Base-by-base conservation (phyloP, 331 rosid species). In the Quercus phellos region DNA sequence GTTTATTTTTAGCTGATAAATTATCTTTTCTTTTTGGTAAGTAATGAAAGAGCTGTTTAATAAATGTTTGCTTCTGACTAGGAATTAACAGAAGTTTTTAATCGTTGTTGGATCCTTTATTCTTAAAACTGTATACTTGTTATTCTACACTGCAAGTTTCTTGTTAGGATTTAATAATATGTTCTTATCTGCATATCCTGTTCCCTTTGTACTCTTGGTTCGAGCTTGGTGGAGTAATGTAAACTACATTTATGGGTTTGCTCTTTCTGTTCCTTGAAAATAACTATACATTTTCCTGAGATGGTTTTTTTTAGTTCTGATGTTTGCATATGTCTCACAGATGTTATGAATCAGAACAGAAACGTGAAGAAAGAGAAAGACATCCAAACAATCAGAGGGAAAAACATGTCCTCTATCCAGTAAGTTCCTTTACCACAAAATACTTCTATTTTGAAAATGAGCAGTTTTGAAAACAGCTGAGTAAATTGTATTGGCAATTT, bases 371-470 rank as follows among this genome's bases (percentile, higher is more conserved):
- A 82, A 88, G 97, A 82, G 97, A 94, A 6, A 84, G 85, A 17
- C 99, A 94, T 84, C 97, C 97, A 71, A 51, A 63, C 60, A 89
- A 90, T 85, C 92, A 85, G 58, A 88, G 95, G 90, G 99, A 92
- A 18, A 90, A 88, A 24, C 99, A 94, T 73, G 72, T 81, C 69
- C 81, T 95, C 74, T 84, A 81, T 82, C 93, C 87, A 4, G 97
- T 95, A 89, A 81, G 94, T 73, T 55, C 29, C 42, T 29, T 30
- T 14, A 51, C 19, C 17, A 8, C 9, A 19, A 11, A 46, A 46
- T 46, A 46, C 53, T 38, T 38, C 1, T 2, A 46, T 46, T 46
- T 46, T 46, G 53, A 46, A 46, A 46, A 12, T 46, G 53, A 10
- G 13, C 4, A 10, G 53, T 19, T 16, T 46, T 34, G 18, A 51